Evolutionary conservation across 345 rosid species (phyloP).

Genomic region (Balakata baccata): DNA sequence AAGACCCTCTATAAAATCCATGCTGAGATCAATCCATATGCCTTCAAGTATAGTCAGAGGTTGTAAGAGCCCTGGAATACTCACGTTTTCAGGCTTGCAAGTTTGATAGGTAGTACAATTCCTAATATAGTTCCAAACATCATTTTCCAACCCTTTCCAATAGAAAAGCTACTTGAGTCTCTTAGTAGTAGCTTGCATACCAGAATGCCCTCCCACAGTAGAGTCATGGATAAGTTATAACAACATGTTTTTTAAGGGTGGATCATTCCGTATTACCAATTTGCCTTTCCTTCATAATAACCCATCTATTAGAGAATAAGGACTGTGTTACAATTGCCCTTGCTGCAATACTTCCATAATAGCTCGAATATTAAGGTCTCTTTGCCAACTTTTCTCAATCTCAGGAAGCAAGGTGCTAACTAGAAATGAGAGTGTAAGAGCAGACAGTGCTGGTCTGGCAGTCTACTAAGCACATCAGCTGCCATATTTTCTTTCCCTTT

Average conservation of each 20-base stretch:
- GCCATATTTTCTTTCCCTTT: no score
- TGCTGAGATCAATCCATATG: not conserved
- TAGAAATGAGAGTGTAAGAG: no score
- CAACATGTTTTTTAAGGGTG: not conserved
- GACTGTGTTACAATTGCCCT: not conserved
- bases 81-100: not conserved
- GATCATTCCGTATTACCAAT: not conserved
- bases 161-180: not conserved
- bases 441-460: no score
- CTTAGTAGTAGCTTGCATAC: not conserved
- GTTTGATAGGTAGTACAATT: not conserved
- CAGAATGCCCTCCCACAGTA: not conserved
- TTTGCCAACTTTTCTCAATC: no score
- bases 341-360: not conserved
- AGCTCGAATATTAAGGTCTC: no score
- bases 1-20: not conserved
- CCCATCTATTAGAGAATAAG: not conserved
- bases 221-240: not conserved
- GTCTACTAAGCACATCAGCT: no score
- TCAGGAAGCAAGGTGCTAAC: no score
- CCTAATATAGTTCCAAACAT: not conserved
- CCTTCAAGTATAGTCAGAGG: not conserved
- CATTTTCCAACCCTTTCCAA: not conserved
- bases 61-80: not conserved
- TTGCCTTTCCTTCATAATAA: not conserved